Evolutionary conservation across 768 basidiomycete genomes (phyloP).

Genomic region (Auriscalpium vulgare): DNA sequence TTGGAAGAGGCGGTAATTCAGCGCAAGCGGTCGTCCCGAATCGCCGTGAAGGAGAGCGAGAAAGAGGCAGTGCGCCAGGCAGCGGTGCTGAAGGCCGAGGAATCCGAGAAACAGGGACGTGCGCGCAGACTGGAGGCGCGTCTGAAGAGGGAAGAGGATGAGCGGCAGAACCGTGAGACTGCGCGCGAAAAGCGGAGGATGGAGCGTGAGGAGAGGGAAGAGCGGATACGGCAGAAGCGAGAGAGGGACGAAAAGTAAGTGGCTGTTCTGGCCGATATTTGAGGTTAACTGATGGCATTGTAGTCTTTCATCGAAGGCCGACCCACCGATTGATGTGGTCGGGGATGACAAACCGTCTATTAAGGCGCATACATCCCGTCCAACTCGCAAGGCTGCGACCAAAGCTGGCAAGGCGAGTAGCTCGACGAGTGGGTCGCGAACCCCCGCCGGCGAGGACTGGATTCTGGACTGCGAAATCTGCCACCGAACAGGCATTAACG

Average conservation of each 20-base stretch:
- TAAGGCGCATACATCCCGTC: neutral
- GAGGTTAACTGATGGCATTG: neutral
- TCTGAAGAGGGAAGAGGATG: conserved; percentile 30
- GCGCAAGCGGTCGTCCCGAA: conserved; percentile 86
- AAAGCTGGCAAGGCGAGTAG: conserved; percentile 21
- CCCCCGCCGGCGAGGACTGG: conserved; percentile 63
- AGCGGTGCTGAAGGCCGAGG: conserved; percentile 55
- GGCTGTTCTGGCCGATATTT: neutral
- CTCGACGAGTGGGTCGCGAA: conserved; percentile 39
- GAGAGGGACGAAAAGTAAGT: conserved; percentile 3
- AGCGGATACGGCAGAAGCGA: conserved; percentile 2
- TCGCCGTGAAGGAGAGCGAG: conserved; percentile 75
- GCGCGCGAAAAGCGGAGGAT: conserved; percentile 45
- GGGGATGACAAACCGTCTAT: neutral
- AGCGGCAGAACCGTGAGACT: conserved; percentile 39
- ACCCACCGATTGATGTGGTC: conserved; percentile 6
- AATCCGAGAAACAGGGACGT: conserved; percentile 59
- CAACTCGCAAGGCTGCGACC: conserved; percentile 8
- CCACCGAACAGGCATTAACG: conserved; percentile 58
- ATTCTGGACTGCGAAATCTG: conserved; percentile 87
- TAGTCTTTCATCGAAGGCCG: conserved; percentile 1
- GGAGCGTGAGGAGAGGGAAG: conserved; percentile 25
- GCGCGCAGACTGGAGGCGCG: conserved; percentile 40
- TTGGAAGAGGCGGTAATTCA: conserved; percentile 72
- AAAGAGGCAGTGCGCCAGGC: conserved; percentile 62